Percentiles rank a stretch among this genome's conserved stretches.
phyloP scores from a whole-genome alignment of 148 eudicot genomes.

The Dysphania ambrosioides region DNA sequence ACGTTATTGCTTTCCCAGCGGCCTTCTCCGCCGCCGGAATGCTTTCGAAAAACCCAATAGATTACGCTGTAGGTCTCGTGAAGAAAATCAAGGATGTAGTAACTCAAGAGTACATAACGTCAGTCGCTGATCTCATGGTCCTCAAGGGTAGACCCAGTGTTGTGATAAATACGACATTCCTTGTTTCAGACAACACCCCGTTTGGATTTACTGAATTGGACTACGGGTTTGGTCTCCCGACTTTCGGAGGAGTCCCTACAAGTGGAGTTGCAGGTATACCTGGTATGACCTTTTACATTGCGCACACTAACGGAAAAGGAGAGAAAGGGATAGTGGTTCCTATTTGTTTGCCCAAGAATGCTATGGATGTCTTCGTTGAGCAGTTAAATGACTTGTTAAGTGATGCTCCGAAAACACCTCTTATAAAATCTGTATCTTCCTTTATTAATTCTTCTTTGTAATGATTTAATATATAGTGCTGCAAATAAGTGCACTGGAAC shows the following conservation, averaged over 20 bases:
- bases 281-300: constrained; percentile 24
- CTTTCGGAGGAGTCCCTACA: constrained; percentile 29
- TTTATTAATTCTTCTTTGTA: constrained; percentile 19
- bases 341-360: constrained; percentile 30
- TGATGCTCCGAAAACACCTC: not conserved
- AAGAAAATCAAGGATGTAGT: constrained; percentile 35
- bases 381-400: constrained; percentile 26
- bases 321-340: constrained; percentile 35
- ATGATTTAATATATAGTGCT: too few relatives aligned
- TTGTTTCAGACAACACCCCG: constrained; percentile 34
- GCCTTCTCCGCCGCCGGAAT: constrained; percentile 34
- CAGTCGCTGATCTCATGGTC: constrained; percentile 37
- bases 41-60: constrained; percentile 30
- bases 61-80: constrained; percentile 41
- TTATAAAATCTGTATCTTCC: not conserved
- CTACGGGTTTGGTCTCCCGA: constrained; percentile 49
- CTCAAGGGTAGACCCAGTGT: constrained; percentile 34
- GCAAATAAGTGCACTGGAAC: too few relatives aligned
- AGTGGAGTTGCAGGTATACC: constrained; percentile 30
- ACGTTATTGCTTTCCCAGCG: constrained; percentile 27
- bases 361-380: constrained; percentile 31
- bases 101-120: constrained; percentile 42
- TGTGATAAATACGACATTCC: constrained; percentile 19
- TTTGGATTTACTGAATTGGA: constrained; percentile 31
- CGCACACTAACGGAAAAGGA: constrained; percentile 26